phyloP scores from a whole-genome alignment of 495 filamentous ascomycete species.

The Hypomontagnella monticulosa region DNA sequence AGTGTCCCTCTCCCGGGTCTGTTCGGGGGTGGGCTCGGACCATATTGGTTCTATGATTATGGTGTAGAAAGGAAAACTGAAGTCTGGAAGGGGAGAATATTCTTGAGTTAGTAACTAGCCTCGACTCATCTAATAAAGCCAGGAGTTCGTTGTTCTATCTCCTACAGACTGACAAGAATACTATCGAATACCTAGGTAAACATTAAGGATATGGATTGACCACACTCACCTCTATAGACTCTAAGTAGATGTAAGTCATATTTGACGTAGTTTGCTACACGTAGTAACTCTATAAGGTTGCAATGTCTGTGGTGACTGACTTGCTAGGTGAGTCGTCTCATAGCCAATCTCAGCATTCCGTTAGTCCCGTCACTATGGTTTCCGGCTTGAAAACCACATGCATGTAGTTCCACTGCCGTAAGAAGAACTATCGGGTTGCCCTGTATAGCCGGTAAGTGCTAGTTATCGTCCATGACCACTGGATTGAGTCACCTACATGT shows the following conservation, averaged over 20 bases:
- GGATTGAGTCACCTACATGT: slow-evolving; percentile 4
- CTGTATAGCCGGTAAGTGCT: neutral
- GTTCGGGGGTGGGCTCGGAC: neutral
- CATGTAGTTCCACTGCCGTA: slow-evolving; percentile 17
- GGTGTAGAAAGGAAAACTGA: neutral
- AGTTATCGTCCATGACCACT: slow-evolving; percentile 3
- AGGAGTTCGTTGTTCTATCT: no score
- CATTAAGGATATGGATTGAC: no score
- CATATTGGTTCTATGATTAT: neutral
- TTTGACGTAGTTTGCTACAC: neutral
- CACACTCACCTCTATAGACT: no score
- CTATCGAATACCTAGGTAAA: no score
- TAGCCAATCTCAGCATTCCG: neutral
- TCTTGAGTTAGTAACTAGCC: no score
- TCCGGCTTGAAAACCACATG: slow-evolving; percentile 13
- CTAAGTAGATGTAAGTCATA: neutral
- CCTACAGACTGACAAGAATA: no score
- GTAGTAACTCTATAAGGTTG: slow-evolving; percentile 1
- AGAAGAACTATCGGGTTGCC: neutral
- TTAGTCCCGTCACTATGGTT: slow-evolving; percentile 6
- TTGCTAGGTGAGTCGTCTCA: neutral
- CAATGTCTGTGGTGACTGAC: neutral
- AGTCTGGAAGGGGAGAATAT: neutral
- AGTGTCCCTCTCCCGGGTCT: slow-evolving; percentile 8
- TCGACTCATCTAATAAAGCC: no score